Conservation (phyloP, 306 rosid species). For the Neltuma alba region DNA sequence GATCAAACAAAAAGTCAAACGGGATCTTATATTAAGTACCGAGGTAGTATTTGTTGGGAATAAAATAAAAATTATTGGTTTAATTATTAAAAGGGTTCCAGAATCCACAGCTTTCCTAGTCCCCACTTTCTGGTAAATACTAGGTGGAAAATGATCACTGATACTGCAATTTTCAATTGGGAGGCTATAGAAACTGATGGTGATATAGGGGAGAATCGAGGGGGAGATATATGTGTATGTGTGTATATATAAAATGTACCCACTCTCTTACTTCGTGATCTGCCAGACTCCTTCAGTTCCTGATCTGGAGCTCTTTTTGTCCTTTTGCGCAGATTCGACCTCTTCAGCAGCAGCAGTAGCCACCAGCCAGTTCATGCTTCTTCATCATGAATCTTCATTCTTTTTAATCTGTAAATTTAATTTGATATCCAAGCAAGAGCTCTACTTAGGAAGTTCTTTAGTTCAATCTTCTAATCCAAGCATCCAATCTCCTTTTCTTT, state of each 20-base stretch:
- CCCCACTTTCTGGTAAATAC: neutral
- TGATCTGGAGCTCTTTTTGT: slow-evolving; percentile 10
- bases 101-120: neutral
- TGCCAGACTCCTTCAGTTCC: neutral
- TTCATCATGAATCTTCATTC: slow-evolving; percentile 1
- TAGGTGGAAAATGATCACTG: neutral
- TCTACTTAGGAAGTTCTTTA: neutral
- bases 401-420: neutral
- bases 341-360: neutral
- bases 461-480: neutral
- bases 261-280: neutral
- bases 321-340: neutral
- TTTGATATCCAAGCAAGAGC: neutral
- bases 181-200: neutral
- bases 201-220: neutral
- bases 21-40: no score
- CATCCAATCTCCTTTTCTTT: neutral
- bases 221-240: neutral
- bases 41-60: no score
- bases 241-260: no score
- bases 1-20: no score
- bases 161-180: neutral
- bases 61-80: no score
- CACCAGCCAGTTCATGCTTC: slow-evolving; percentile 1
- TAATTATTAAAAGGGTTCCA: neutral